A percentile compares a stretch with the other conserved stretches of the same genome.
Conservation (phyloP, 2,329 filamentous ascomycete species). For the Aspergillus pseudoviridinutans region DNA sequence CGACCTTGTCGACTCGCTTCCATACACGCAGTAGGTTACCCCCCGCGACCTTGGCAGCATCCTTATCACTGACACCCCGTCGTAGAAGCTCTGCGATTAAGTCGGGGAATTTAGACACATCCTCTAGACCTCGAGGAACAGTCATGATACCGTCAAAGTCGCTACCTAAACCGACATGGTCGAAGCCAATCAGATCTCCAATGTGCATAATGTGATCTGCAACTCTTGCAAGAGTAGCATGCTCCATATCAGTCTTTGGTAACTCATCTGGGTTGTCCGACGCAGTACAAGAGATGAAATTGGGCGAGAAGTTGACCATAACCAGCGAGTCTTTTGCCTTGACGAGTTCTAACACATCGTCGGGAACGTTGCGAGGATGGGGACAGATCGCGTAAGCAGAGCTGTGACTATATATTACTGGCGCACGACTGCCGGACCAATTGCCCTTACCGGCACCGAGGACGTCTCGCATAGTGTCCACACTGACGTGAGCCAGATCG, state of each 20-base stretch:
- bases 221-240: conserved; percentile 72
- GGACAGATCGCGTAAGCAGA: conserved; percentile 77
- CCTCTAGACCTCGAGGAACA: conserved; percentile 71
- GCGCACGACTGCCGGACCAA: conserved; percentile 72
- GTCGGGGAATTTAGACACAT: conserved; percentile 78
- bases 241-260: conserved; percentile 62
- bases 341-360: conserved; percentile 74
- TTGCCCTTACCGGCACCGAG: conserved; percentile 57
- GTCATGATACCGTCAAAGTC: conserved; percentile 71
- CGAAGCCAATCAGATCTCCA: conserved; percentile 76
- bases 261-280: conserved; percentile 58
- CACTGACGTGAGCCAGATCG: conserved; percentile 74
- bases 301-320: conserved; percentile 85
- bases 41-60: conserved; percentile 72
- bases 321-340: conserved; percentile 70
- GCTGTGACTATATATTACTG: conserved; percentile 85
- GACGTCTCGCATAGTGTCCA: conserved; percentile 81
- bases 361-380: conserved; percentile 85
- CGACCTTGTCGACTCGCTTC: conserved; percentile 71
- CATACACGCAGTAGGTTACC: conserved; percentile 81
- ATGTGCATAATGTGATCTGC: conserved; percentile 79
- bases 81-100: conserved; percentile 71
- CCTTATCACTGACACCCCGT: conserved; percentile 67
- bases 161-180: conserved; percentile 81
- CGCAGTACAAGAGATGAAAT: conserved; percentile 73